Conservation (phyloP, 1,139 yeast species). For the Lizanozyma gosingica region DNA sequence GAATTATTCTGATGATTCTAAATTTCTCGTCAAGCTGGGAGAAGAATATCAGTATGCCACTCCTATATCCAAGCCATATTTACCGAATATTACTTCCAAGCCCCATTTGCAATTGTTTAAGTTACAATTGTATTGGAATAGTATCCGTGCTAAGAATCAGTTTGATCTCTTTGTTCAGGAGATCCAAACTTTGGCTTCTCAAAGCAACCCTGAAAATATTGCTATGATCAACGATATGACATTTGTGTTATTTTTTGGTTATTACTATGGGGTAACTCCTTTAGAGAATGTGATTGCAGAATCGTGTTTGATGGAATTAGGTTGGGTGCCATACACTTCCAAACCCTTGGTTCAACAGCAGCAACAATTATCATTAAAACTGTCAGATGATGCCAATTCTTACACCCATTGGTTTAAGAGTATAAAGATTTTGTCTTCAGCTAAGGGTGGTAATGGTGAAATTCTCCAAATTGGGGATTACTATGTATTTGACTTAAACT, state of each 20-base stretch:
- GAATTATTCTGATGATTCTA: slow-evolving; percentile 16
- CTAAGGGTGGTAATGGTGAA: slow-evolving; percentile 9
- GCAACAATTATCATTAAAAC: no score
- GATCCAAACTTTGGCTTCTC: slow-evolving; percentile 17
- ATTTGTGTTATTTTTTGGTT: slow-evolving; percentile 50
- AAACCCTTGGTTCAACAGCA: slow-evolving; percentile 6
- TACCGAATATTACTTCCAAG: slow-evolving; percentile 18
- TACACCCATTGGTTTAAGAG: slow-evolving; percentile 30
- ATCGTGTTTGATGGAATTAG: slow-evolving; percentile 28
- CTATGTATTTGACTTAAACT: slow-evolving; percentile 34
- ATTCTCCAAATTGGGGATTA: slow-evolving; percentile 29
- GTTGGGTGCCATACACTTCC: slow-evolving; percentile 35
- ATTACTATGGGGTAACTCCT: slow-evolving; percentile 47
- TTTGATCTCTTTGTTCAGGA: slow-evolving; percentile 28
- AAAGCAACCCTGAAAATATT: slow-evolving; percentile 15
- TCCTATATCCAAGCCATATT: slow-evolving; percentile 30
- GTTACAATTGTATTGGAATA: slow-evolving; percentile 40
- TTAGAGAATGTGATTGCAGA: slow-evolving; percentile 41
- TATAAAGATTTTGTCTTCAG: slow-evolving; percentile 14
- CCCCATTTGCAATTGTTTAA: slow-evolving; percentile 31
- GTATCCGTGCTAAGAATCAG: slow-evolving; percentile 31
- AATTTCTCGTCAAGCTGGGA: slow-evolving; percentile 18
- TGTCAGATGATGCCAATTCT: background rate
- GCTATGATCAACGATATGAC: slow-evolving; percentile 20
- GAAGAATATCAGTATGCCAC: slow-evolving; percentile 21